Evolutionary conservation across 768 basidiomycete genomes (phyloP).

Genomic region (Artomyces pyxidatus): DNA sequence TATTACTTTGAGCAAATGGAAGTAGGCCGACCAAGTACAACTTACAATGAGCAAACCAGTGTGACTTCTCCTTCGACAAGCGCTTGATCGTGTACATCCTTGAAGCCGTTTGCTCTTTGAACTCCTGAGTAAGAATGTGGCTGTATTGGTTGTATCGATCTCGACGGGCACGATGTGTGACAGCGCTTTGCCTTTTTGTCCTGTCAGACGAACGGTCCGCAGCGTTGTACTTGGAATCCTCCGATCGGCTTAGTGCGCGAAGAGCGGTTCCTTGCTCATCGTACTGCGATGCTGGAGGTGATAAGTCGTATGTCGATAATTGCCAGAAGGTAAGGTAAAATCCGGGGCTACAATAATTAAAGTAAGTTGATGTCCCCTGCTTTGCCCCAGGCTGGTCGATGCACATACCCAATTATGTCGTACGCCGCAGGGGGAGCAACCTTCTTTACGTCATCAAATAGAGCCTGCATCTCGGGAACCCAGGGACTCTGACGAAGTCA

Average conservation of each 20-base stretch:
- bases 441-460: conserved; percentile 71
- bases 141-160: conserved; percentile 61
- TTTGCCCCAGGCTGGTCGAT: too few species aligned
- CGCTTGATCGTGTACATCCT: conserved; percentile 73
- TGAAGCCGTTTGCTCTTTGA: conserved; percentile 67
- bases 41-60: conserved; percentile 72
- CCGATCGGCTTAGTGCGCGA: conserved; percentile 54
- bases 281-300: conserved; percentile 69
- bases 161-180: conserved; percentile 49
- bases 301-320: conserved; percentile 81
- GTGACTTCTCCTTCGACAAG: conserved; percentile 64
- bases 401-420: conserved; percentile 63
- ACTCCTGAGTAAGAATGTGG: conserved; percentile 53
- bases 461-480: conserved; percentile 61
- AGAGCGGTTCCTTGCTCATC: conserved; percentile 65
- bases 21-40: conserved; percentile 13
- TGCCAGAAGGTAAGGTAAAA: conserved; percentile 99
- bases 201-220: conserved; percentile 73
- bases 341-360: conserved; percentile 50
- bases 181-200: conserved; percentile 45
- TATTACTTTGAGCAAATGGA: neutral
- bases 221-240: conserved; percentile 51
- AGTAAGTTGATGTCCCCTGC: conserved; percentile 7
- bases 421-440: conserved; percentile 59
- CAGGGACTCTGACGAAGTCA: conserved; percentile 51